phyloP scores from a whole-genome alignment of 228 moss, liverwort and hornwort species.

The Sphagnum magellanicum region DNA sequence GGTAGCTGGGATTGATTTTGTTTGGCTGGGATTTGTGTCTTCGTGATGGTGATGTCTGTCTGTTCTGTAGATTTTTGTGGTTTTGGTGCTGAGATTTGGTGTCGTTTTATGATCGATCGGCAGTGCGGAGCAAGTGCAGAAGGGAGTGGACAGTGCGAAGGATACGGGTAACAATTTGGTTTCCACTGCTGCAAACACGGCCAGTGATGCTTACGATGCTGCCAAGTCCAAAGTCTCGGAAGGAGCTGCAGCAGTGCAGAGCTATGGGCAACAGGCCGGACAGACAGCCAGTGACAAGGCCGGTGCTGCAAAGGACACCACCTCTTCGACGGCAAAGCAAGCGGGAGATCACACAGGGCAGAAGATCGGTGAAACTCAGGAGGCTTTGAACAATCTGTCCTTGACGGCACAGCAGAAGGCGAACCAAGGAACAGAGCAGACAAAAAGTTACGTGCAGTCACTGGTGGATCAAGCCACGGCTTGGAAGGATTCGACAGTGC shows the following conservation, averaged over 20 bases:
- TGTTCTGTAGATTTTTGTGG: too few species aligned
- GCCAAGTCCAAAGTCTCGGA: conserved; percentile 15
- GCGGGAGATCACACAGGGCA: conserved; percentile 6
- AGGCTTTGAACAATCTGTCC: conserved; percentile 24
- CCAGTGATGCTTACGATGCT: neutral
- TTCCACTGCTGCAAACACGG: neutral
- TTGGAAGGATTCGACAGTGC: conserved; percentile 10
- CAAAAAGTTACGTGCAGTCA: conserved; percentile 33
- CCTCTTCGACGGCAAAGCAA: conserved; percentile 6
- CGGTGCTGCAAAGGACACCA: conserved; percentile 6
- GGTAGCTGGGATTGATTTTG: too few species aligned
- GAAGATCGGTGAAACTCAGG: conserved; percentile 26
- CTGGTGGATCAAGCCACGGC: conserved; percentile 26
- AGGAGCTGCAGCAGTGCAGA: conserved; percentile 6
- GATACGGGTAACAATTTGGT: neutral
- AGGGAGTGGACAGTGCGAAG: neutral
- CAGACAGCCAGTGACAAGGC: conserved; percentile 11
- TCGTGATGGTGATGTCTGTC: too few species aligned
- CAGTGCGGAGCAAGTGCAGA: neutral
- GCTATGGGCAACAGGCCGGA: conserved; percentile 13
- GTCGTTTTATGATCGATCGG: too few species aligned
- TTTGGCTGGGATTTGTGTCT: too few species aligned
- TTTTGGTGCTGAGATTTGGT: too few species aligned
- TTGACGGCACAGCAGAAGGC: conserved; percentile 33
- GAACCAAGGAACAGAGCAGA: conserved; percentile 13